A percentile compares a stretch with the other conserved stretches of the same genome.
phyloP scores from a whole-genome alignment of 2,329 filamentous ascomycete genomes.

The Ustulina deusta region DNA sequence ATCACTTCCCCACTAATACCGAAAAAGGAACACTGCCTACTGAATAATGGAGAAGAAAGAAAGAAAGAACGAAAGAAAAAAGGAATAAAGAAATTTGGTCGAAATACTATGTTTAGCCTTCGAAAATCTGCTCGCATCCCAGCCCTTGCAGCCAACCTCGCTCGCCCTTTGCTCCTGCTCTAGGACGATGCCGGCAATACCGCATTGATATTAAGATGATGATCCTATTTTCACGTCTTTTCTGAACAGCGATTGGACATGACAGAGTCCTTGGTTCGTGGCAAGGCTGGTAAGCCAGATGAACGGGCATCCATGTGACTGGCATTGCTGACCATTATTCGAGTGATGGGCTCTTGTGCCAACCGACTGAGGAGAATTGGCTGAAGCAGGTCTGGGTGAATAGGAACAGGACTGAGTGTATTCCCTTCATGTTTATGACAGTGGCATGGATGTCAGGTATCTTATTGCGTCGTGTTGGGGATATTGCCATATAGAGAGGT shows the following conservation, averaged over 20 bases:
- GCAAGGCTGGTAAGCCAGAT: neutral
- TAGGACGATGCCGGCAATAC: neutral
- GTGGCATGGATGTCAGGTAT: no score
- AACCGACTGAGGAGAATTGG: no score
- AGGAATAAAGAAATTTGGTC: neutral
- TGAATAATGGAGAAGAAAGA: no score
- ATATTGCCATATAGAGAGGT: no score
- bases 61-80: neutral
- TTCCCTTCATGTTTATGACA: no score
- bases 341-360: no score
- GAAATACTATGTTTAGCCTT: constrained; percentile 4
- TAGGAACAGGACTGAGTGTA: no score
- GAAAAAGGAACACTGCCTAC: no score
- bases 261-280: neutral
- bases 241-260: no score
- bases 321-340: no score
- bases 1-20: neutral
- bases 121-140: neutral
- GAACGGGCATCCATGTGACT: neutral
- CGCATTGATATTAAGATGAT: neutral
- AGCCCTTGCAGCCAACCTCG: neutral
- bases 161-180: neutral
- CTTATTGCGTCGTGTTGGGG: no score
- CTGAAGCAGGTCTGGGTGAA: no score
- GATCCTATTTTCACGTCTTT: neutral